phyloP scores from a whole-genome alignment of 768 basidiomycete species.

The Stropharia rugosoannulata region DNA sequence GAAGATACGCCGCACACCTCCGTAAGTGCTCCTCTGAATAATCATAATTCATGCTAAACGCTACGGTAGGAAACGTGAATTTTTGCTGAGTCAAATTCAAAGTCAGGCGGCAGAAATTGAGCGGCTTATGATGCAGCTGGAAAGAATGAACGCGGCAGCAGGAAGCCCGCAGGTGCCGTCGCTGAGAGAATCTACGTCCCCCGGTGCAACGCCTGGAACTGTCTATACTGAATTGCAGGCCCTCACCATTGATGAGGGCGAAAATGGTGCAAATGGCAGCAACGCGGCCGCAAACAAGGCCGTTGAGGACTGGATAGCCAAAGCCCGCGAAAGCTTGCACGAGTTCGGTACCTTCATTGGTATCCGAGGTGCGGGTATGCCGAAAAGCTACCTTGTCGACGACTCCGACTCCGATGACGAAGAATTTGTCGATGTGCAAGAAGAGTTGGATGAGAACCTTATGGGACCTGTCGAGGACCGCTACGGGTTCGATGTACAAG shows the following conservation, averaged over 20 bases:
- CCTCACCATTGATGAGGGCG: slow-evolving; percentile 8
- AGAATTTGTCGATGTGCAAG: slow-evolving; percentile 29
- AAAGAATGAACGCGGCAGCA: slow-evolving; percentile 25
- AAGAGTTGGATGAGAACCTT: slow-evolving; percentile 23
- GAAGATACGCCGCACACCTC: slow-evolving; percentile 76
- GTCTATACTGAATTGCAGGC: slow-evolving; percentile 25
- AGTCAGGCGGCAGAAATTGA: slow-evolving; percentile 73
- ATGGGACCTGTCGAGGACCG: slow-evolving; percentile 29
- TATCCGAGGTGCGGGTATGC: slow-evolving; percentile 54
- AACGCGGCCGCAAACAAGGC: slow-evolving; percentile 48
- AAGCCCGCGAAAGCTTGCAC: slow-evolving; percentile 66
- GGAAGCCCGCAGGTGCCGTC: slow-evolving; percentile 13
- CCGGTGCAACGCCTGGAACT: slow-evolving; percentile 30
- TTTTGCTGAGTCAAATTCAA: slow-evolving; percentile 74
- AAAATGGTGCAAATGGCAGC: slow-evolving; percentile 21
- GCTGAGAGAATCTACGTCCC: slow-evolving; percentile 31
- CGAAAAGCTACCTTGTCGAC: slow-evolving; percentile 48
- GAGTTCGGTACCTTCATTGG: slow-evolving; percentile 70
- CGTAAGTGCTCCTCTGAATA: slow-evolving; percentile 45
- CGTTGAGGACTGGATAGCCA: slow-evolving; percentile 75
- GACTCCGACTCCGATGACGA: slow-evolving; percentile 38
- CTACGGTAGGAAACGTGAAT: slow-evolving; percentile 70
- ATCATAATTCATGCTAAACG: neutral
- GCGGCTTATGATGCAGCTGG: slow-evolving; percentile 69
- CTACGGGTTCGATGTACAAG: slow-evolving; percentile 43